These are phyloP conservation scores for Boletus rex-veris DNA, from an alignment of 768 basidiomycete species.

Conservation along the genomic window DNA sequence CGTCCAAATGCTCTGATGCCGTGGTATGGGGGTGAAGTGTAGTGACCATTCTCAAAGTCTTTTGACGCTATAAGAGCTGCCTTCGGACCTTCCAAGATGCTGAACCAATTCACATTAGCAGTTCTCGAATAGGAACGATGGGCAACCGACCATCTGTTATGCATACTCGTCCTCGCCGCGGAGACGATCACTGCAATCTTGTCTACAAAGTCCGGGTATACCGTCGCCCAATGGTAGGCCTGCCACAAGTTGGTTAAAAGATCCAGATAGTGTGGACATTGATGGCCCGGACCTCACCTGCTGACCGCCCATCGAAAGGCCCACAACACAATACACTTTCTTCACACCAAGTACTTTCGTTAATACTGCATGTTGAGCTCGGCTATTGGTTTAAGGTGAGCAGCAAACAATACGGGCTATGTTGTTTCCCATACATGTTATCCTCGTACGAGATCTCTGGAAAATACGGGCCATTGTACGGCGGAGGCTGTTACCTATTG, in stretches of 20 bases:
- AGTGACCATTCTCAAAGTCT: constrained; percentile 52
- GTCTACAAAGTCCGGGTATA: constrained; percentile 53
- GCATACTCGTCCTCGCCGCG: constrained; percentile 50
- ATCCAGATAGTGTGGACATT: background rate
- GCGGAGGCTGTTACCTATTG: constrained; percentile 38
- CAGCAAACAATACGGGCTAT: background rate
- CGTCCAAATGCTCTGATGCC: constrained; percentile 56
- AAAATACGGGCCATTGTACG: constrained; percentile 58
- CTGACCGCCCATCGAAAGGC: constrained; percentile 61
- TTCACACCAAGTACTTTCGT: constrained; percentile 43
- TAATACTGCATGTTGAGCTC: constrained; percentile 52
- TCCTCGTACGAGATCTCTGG: constrained; percentile 55
- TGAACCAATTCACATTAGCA: constrained; percentile 14
- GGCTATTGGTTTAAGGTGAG: constrained; percentile 32
- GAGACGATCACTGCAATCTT: constrained; percentile 44
- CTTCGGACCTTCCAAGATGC: constrained; percentile 57
- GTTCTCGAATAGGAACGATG: background rate
- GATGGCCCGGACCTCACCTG: constrained; percentile 25
- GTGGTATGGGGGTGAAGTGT: constrained; percentile 41
- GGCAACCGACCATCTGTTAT: constrained; percentile 47
- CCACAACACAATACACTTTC: constrained; percentile 45
- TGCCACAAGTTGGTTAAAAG: constrained; percentile 14
- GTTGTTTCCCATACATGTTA: constrained; percentile 42
- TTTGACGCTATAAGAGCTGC: constrained; percentile 48
- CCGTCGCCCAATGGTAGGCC: constrained; percentile 54